A percentile compares a stretch with the other conserved stretches of the same genome.
These are phyloP conservation scores for Carex scoparia DNA, from an alignment of 176 grass and related monocot genomes.

Conservation along the genomic window DNA sequence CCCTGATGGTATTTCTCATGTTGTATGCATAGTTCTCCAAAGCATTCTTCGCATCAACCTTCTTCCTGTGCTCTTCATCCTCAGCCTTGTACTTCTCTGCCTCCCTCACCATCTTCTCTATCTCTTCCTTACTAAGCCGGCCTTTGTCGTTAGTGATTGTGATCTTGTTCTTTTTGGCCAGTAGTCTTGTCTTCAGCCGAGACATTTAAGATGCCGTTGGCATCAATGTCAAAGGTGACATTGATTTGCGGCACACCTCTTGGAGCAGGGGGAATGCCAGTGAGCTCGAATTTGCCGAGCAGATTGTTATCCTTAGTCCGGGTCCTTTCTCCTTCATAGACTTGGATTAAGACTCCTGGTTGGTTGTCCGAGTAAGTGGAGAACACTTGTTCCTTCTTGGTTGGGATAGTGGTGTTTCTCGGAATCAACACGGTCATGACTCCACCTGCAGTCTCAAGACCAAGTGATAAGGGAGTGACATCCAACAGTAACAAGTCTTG, in stretches of 20 bases:
- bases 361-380: conserved; percentile 71
- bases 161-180: conserved; percentile 76
- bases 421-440: conserved; percentile 64
- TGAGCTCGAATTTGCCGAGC: conserved; percentile 68
- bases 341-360: conserved; percentile 62
- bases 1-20: conserved; percentile 72
- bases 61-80: conserved; percentile 62
- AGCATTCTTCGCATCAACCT: conserved; percentile 57
- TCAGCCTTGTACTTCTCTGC: conserved; percentile 66
- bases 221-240: conserved; percentile 75
- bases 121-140: conserved; percentile 76
- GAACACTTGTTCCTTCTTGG: conserved; percentile 76
- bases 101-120: conserved; percentile 69
- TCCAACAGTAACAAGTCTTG: conserved; percentile 65
- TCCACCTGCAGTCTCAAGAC: conserved; percentile 57
- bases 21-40: conserved; percentile 80
- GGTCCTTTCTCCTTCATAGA: conserved; percentile 77
- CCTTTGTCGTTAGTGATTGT: conserved; percentile 87
- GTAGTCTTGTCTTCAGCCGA: conserved; percentile 74
- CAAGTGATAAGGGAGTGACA: conserved; percentile 74
- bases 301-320: conserved; percentile 74
- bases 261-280: conserved; percentile 57
- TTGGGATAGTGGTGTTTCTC: conserved; percentile 71
- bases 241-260: conserved; percentile 69
- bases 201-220: conserved; percentile 70